A percentile compares a stretch with the other conserved stretches of the same genome.
These are phyloP conservation scores for Aureobasidium sp. DNA, from an alignment of 2,329 filamentous ascomycete species.

Conservation along the genomic window DNA sequence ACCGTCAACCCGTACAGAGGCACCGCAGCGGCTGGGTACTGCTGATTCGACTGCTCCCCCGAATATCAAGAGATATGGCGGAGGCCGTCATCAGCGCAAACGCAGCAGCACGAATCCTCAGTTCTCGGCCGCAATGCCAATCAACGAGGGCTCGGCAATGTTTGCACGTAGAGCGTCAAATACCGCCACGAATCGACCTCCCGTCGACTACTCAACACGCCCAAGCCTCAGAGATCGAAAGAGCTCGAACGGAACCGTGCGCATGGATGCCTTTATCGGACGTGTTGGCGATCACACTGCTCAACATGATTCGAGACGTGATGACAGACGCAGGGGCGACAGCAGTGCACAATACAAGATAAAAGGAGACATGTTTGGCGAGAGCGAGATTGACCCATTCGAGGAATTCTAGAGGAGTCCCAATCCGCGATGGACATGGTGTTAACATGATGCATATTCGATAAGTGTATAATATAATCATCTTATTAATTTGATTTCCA, in stretches of 20 bases:
- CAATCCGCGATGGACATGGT: conserved; percentile 6
- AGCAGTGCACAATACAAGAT: background rate
- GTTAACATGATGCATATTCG: background rate
- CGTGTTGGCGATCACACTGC: background rate
- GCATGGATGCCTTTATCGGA: conserved; percentile 83
- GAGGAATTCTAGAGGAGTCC: conserved; percentile 14
- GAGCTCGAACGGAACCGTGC: conserved; percentile 63
- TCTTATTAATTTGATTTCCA: no score
- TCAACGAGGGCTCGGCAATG: conserved; percentile 31
- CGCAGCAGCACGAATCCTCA: conserved; percentile 82
- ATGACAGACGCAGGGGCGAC: background rate
- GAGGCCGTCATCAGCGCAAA: conserved; percentile 64
- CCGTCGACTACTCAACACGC: conserved; percentile 63
- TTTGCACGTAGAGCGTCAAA: conserved; percentile 10
- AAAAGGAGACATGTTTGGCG: conserved; percentile 8
- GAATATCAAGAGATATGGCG: conserved; percentile 61
- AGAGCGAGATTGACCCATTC: conserved; percentile 4
- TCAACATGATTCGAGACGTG: no score
- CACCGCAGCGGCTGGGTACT: conserved; percentile 27
- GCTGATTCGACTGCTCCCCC: conserved; percentile 64
- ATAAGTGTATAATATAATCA: background rate
- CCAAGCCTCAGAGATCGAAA: conserved; percentile 29
- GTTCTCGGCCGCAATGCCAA: conserved; percentile 47
- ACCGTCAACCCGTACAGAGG: conserved; percentile 19
- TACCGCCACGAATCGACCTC: conserved; percentile 44